Evolutionary conservation across 2,329 filamentous ascomycete species (phyloP).

Genomic region (Ceratocystis colombiana): DNA sequence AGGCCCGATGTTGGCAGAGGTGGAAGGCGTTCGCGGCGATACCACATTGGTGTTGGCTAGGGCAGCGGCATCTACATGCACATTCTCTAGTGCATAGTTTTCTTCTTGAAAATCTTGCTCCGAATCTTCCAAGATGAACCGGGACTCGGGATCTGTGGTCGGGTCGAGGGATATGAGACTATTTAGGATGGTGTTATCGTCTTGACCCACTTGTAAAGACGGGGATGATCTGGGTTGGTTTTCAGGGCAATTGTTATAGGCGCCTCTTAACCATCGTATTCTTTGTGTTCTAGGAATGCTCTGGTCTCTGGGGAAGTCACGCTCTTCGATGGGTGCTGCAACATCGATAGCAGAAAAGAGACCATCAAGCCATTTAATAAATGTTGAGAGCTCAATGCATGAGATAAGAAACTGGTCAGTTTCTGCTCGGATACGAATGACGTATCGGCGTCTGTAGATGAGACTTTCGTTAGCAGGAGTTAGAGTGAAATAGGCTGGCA

Average conservation of each 20-base stretch:
- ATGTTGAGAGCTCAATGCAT: slow-evolving; percentile 52
- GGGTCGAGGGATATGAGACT: background rate
- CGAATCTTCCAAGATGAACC: slow-evolving; percentile 22
- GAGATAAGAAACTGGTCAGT: slow-evolving; percentile 64
- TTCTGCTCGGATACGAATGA: slow-evolving; percentile 62
- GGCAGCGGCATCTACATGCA: slow-evolving; percentile 9
- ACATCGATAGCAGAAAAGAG: slow-evolving; percentile 66
- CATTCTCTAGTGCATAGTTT: slow-evolving; percentile 25
- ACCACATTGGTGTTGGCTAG: slow-evolving; percentile 23
- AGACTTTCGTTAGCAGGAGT: slow-evolving; percentile 10
- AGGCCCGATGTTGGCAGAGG: background rate
- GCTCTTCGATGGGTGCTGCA: slow-evolving; percentile 59
- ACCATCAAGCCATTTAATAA: slow-evolving; percentile 58
- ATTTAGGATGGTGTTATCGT: background rate
- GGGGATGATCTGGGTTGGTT: slow-evolving; percentile 30
- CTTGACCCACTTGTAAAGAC: background rate
- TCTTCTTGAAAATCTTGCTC: slow-evolving; percentile 27
- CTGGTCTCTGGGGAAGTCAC: slow-evolving; percentile 52
- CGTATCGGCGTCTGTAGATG: slow-evolving; percentile 45
- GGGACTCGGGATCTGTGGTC: slow-evolving; percentile 2
- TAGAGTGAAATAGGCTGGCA: background rate
- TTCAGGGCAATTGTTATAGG: slow-evolving; percentile 28
- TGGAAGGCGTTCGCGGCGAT: slow-evolving; percentile 28
- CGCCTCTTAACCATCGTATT: slow-evolving; percentile 41
- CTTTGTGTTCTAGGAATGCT: slow-evolving; percentile 50